phyloP scores from a whole-genome alignment of 495 filamentous ascomycete species.

The Penicillium mononematosum region DNA sequence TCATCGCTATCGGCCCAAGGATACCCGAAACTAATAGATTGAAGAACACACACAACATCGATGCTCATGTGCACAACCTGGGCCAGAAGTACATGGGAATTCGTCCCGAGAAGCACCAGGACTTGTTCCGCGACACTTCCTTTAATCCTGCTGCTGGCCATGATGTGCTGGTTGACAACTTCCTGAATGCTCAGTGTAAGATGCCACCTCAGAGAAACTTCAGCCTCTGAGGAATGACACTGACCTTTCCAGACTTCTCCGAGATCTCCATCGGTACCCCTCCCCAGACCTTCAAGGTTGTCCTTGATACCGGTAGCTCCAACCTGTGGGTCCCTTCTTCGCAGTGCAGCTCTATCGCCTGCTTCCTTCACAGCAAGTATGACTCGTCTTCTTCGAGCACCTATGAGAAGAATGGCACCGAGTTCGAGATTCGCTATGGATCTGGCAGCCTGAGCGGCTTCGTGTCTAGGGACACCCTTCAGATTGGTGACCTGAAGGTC shows the following conservation, averaged over 20 bases:
- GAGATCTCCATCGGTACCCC: slow-evolving; percentile 91
- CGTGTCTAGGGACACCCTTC: slow-evolving; percentile 79
- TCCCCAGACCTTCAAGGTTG: slow-evolving; percentile 94
- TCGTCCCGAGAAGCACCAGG: slow-evolving; percentile 63
- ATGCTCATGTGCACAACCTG: slow-evolving; percentile 74
- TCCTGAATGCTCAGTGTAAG: slow-evolving; percentile 98
- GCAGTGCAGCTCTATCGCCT: slow-evolving; percentile 92
- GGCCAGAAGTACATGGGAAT: slow-evolving; percentile 85
- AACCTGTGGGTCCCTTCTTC: slow-evolving; percentile 97
- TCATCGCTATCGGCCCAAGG: slow-evolving; percentile 2
- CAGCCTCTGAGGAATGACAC: slow-evolving; percentile 2
- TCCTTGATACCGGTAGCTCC: slow-evolving; percentile 97
- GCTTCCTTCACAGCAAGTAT: slow-evolving; percentile 96
- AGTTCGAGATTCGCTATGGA: slow-evolving; percentile 93
- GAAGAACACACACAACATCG: slow-evolving; percentile 74
- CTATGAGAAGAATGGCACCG: slow-evolving; percentile 89
- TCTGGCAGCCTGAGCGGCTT: slow-evolving; percentile 94
- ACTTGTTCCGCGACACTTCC: slow-evolving; percentile 75
- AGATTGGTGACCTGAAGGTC: slow-evolving; percentile 85
- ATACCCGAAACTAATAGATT: slow-evolving; percentile 19
- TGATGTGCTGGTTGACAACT: slow-evolving; percentile 89
- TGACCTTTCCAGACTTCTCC: slow-evolving; percentile 76
- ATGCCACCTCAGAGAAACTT: not conserved
- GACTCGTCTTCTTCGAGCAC: slow-evolving; percentile 86
- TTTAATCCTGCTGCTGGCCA: slow-evolving; percentile 68